These are phyloP conservation scores for Crepidotus variabilis DNA, from an alignment of 768 basidiomycete genomes.

Conservation along the genomic window DNA sequence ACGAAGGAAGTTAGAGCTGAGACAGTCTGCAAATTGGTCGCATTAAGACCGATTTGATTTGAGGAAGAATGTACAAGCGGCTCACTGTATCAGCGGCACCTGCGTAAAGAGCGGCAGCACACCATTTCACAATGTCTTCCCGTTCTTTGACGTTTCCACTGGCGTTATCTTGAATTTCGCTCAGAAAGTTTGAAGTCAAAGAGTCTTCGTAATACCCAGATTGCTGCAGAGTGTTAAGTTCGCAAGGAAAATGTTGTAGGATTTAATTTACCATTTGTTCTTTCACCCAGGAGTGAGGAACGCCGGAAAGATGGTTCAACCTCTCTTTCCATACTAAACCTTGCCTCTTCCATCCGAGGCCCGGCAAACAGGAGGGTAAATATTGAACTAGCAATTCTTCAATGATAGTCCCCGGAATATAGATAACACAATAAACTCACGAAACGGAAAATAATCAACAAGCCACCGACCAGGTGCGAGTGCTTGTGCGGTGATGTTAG, in stretches of 20 bases:
- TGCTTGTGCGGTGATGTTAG: slow-evolving; percentile 37
- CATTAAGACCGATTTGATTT: not conserved
- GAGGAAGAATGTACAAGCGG: not conserved
- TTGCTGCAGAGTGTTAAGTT: slow-evolving; percentile 19
- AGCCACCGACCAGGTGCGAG: slow-evolving; percentile 39
- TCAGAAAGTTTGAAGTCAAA: slow-evolving; percentile 39
- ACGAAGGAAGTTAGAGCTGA: slow-evolving; percentile 44
- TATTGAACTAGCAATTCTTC: slow-evolving; percentile 33
- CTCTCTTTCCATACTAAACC: slow-evolving; percentile 37
- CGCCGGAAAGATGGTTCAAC: slow-evolving; percentile 30
- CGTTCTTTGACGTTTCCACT: slow-evolving; percentile 18
- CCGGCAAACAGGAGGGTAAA: slow-evolving; percentile 48
- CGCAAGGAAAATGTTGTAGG: not conserved
- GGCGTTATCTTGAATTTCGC: slow-evolving; percentile 15
- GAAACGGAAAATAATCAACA: slow-evolving; percentile 37
- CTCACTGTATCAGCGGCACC: slow-evolving; percentile 43
- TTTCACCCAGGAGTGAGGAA: slow-evolving; percentile 43
- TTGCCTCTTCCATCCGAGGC: slow-evolving; percentile 43
- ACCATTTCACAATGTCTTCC: slow-evolving; percentile 46
- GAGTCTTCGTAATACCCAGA: slow-evolving; percentile 32
- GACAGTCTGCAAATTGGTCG: slow-evolving; percentile 32
- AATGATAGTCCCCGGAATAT: not conserved
- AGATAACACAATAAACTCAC: slow-evolving; percentile 19
- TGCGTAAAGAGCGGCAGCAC: slow-evolving; percentile 46
- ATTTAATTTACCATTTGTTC: slow-evolving; percentile 32